phyloP scores from a whole-genome alignment of 331 rosid species.

The Arachis monticola region DNA sequence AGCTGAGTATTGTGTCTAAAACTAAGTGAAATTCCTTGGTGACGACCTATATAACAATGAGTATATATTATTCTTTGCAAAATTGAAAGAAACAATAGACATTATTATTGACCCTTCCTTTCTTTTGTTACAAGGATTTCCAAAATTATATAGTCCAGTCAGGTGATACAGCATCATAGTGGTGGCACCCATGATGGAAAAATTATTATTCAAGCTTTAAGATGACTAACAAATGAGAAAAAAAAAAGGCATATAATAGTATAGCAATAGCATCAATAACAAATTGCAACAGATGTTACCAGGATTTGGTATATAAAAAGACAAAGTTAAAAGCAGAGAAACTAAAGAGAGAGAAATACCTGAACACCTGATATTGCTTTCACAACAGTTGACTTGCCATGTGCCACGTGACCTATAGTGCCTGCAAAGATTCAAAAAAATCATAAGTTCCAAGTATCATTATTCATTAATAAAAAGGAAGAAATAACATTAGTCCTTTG shows the following conservation, averaged over 20 bases:
- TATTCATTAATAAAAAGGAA: conserved; percentile 7
- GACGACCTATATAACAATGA: too few relatives aligned
- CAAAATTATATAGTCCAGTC: neutral
- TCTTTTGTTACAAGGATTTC: neutral
- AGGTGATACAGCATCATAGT: neutral
- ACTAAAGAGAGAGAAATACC: conserved; percentile 51
- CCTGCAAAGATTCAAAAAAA: conserved; percentile 52
- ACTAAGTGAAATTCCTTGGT: neutral
- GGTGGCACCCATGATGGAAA: too few relatives aligned
- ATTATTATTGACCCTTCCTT: neutral
- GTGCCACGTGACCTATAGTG: conserved; percentile 97
- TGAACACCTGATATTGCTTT: conserved; percentile 98
- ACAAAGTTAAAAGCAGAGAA: neutral
- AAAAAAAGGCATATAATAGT: neutral
- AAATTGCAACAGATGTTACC: neutral
- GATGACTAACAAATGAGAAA: neutral
- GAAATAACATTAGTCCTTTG: neutral
- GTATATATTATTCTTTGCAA: too few relatives aligned
- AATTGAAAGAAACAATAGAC: too few relatives aligned
- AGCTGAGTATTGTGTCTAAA: neutral
- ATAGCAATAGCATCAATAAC: neutral
- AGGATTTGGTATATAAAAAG: neutral
- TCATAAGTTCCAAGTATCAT: conserved; percentile 20
- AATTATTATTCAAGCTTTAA: neutral
- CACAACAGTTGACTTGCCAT: conserved; percentile 93